A percentile compares a stretch with the other conserved stretches of the same genome.
These are phyloP conservation scores for Meripilus lineatus DNA, from an alignment of 1,284 basidiomycete genomes.

Conservation along the genomic window DNA sequence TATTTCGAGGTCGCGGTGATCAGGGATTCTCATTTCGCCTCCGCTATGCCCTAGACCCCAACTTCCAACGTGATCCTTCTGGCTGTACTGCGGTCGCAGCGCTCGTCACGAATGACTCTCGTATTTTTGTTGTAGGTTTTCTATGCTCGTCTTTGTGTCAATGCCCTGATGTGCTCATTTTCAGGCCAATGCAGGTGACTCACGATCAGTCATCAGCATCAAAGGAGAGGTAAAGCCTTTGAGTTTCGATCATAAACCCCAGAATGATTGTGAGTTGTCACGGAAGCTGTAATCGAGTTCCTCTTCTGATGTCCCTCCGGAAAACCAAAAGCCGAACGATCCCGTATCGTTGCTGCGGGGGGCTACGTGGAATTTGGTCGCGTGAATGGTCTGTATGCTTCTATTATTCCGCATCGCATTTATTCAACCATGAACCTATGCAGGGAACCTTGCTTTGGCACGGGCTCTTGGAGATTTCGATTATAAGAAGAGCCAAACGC, in stretches of 20 bases:
- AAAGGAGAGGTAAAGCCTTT: slow-evolving; percentile 85
- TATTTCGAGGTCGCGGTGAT: no score
- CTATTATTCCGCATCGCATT: slow-evolving; percentile 3
- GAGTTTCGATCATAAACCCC: slow-evolving; percentile 96
- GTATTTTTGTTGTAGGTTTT: slow-evolving; percentile 72
- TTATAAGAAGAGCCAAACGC: slow-evolving; percentile 90
- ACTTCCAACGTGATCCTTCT: slow-evolving; percentile 87
- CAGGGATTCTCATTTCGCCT: slow-evolving; percentile 7
- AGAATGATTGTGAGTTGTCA: slow-evolving; percentile 64
- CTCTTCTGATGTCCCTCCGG: no score
- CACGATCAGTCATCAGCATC: slow-evolving; percentile 84
- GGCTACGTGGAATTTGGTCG: slow-evolving; percentile 97
- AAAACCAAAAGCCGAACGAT: slow-evolving; percentile 75
- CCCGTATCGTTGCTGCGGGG: slow-evolving; percentile 88
- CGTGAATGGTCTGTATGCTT: slow-evolving; percentile 78
- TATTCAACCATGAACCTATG: slow-evolving; percentile 5
- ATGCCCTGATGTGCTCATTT: not conserved
- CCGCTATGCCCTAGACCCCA: slow-evolving; percentile 58
- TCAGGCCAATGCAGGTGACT: slow-evolving; percentile 98
- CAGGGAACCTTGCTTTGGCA: slow-evolving; percentile 94
- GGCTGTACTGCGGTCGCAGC: slow-evolving; percentile 96
- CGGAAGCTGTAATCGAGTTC: slow-evolving; percentile 2
- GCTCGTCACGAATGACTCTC: slow-evolving; percentile 73
- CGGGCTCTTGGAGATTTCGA: slow-evolving; percentile 97
- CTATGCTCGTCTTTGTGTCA: not conserved